Conservation (phyloP, 345 rosid species). For the Theobroma cacao region DNA sequence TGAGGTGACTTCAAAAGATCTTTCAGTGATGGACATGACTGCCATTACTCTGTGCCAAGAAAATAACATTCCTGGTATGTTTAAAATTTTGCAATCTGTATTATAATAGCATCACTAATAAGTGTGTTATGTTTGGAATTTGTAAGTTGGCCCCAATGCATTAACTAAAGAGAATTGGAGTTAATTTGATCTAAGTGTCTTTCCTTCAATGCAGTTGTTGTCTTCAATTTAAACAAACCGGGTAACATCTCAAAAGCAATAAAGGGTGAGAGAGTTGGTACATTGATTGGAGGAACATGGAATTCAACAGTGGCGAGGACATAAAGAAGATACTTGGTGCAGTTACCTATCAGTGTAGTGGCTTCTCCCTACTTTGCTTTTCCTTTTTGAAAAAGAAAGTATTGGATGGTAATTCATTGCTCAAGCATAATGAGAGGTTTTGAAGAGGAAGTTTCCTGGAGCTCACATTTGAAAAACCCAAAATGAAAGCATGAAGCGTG, state of each 20-base stretch:
- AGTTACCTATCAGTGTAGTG: not conserved
- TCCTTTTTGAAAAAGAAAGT: not conserved
- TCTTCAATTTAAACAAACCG: conserved; percentile 73
- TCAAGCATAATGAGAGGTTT: not conserved
- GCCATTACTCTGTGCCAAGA: conserved; percentile 95
- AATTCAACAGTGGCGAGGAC: conserved; percentile 36
- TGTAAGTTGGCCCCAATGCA: not conserved
- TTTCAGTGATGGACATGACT: conserved; percentile 98
- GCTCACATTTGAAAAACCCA: not conserved
- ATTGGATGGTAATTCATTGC: not conserved
- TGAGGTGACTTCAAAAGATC: conserved; percentile 85
- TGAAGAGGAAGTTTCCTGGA: not conserved
- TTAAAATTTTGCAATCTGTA: not conserved
- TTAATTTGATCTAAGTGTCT: not conserved
- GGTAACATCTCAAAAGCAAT: conserved; percentile 92
- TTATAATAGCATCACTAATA: not conserved
- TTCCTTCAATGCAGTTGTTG: conserved; percentile 59
- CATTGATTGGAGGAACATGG: conserved; percentile 66
- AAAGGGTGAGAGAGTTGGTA: conserved; percentile 85
- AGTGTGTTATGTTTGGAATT: not conserved
- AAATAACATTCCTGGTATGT: conserved; percentile 88
- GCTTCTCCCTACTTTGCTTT: not conserved
- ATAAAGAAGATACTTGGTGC: conserved; percentile 19
- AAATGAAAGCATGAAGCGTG: not conserved
- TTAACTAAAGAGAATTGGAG: not conserved